These are phyloP conservation scores for Globisporangium barbulae DNA, from an alignment of 352 stramenopile genomes.

Conservation along the genomic window DNA sequence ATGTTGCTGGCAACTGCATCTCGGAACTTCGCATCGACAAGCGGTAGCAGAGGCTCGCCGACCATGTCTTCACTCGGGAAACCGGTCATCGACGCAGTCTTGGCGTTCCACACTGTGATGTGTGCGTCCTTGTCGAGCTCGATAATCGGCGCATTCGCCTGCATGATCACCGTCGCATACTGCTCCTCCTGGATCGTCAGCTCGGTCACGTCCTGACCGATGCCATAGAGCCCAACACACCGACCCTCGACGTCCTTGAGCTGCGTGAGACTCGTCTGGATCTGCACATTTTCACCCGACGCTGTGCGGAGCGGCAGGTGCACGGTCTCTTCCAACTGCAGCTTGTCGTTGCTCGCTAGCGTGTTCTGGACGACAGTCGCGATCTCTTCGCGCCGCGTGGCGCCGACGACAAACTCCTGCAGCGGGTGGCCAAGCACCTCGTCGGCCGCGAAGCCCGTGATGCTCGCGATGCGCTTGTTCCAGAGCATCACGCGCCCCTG, in stretches of 20 bases:
- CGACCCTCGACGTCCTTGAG: slow-evolving; percentile 35
- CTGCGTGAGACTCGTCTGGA: slow-evolving; percentile 55
- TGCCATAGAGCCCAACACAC: slow-evolving; percentile 53
- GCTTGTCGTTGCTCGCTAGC: neutral
- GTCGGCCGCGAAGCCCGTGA: slow-evolving; percentile 47
- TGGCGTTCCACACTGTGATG: slow-evolving; percentile 71
- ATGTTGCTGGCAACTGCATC: slow-evolving; percentile 51
- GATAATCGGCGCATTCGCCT: slow-evolving; percentile 76
- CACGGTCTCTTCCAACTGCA: slow-evolving; percentile 22
- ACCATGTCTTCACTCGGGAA: slow-evolving; percentile 50
- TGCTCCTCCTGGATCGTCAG: slow-evolving; percentile 53
- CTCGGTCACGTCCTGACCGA: slow-evolving; percentile 58
- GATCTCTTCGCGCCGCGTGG: slow-evolving; percentile 28
- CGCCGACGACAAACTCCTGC: slow-evolving; percentile 33
- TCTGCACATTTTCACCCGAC: slow-evolving; percentile 36
- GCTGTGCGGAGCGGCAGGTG: slow-evolving; percentile 47
- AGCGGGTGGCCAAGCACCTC: slow-evolving; percentile 44
- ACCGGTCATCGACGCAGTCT: slow-evolving; percentile 50
- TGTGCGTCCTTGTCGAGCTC: slow-evolving; percentile 71
- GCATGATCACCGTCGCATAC: slow-evolving; percentile 70
- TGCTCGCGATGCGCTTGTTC: slow-evolving; percentile 53
- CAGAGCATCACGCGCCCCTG: slow-evolving; percentile 58
- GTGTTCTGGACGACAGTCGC: slow-evolving; percentile 27
- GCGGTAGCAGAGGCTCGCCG: slow-evolving; percentile 40
- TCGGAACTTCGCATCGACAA: slow-evolving; percentile 46